phyloP scores from a whole-genome alignment of 164 flowering plant genomes.

The Stephania japonica region DNA sequence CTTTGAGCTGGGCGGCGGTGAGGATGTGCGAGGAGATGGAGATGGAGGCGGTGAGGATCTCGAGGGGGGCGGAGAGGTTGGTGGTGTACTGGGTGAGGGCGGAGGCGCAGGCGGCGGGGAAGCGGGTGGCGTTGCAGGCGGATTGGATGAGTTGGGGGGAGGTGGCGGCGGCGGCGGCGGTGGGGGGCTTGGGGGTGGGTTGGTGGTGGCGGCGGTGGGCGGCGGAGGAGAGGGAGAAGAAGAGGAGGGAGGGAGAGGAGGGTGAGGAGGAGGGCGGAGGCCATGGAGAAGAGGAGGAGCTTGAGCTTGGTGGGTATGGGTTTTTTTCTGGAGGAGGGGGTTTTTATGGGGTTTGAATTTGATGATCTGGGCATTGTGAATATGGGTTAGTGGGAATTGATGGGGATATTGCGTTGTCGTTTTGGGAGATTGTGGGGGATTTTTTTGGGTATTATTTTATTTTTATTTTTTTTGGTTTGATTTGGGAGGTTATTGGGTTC shows the following conservation, averaged over 20 bases:
- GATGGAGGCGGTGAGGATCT: conserved; percentile 45
- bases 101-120: conserved; percentile 40
- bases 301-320: not conserved
- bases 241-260: conserved; percentile 24
- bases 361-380: conserved; percentile 1
- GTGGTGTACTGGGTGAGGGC: conserved; percentile 19
- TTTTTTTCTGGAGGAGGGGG: not conserved
- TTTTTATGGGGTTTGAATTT: conserved; percentile 8
- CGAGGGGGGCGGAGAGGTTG: conserved; percentile 29
- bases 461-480: not conserved
- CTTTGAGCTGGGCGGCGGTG: conserved; percentile 45
- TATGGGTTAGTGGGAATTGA: not conserved
- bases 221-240: conserved; percentile 4
- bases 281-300: conserved; percentile 25
- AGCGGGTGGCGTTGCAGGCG: conserved; percentile 72
- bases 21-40: conserved; percentile 38
- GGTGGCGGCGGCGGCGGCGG: not conserved
- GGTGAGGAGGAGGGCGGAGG: conserved; percentile 28
- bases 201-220: not conserved
- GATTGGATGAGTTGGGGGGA: conserved; percentile 25
- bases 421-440: not conserved
- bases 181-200: not conserved
- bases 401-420: not conserved
- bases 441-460: too few species aligned
- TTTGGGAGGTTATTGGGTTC: not conserved